Evolutionary conservation across 2,329 filamentous ascomycete species (phyloP), one percentile per base, ranked within the genome.

Genomic region (Endoconidiophora laricicola): DNA sequence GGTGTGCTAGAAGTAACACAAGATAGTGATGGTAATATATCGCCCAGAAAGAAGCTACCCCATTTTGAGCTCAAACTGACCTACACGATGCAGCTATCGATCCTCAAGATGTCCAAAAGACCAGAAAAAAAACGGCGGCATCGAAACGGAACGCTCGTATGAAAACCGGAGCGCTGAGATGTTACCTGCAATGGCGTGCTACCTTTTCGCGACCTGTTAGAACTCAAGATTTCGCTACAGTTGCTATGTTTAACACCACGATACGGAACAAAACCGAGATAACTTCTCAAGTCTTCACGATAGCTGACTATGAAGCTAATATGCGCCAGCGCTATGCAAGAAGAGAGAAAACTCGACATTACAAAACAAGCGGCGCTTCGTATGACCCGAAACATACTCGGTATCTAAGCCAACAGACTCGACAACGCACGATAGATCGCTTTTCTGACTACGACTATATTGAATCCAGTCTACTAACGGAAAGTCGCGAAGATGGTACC

Each of bases 141-240:
- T 33, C 29, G 9, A 33, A 33, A 33, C 9, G 9, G 29, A 33
- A 12, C 29, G 12, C 29, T 33, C 3, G 40, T 29, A 29, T 53
- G 6, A 37, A 46, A 9, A 38, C 47, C 16, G 47, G 47, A 14
- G 44, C 46, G 22, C 29, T 24, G 22, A 43, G 47, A 22, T 45
- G 48, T 38, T 33, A 53, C 6, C 38, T 53, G 1, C 33, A 43
- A 40, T 53, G 51, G 51, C 29, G 44, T 12, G 51, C 47, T 5
- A 53, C 51, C 16, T 53, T 53, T 40, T 14, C 40, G n/a, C 3
- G 20, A 12, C 51, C 47, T 10, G 26, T 53, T n/a, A 50, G 38
- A 2, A 23, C 38, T 12, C 10, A 14, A 16, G 24, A 16, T 10
- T 14, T 53, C 6, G 37, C 46, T 36, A 14, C 10, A 7, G 23